Conservation (phyloP, 768 basidiomycete species). For the Boletus subparvulus region DNA sequence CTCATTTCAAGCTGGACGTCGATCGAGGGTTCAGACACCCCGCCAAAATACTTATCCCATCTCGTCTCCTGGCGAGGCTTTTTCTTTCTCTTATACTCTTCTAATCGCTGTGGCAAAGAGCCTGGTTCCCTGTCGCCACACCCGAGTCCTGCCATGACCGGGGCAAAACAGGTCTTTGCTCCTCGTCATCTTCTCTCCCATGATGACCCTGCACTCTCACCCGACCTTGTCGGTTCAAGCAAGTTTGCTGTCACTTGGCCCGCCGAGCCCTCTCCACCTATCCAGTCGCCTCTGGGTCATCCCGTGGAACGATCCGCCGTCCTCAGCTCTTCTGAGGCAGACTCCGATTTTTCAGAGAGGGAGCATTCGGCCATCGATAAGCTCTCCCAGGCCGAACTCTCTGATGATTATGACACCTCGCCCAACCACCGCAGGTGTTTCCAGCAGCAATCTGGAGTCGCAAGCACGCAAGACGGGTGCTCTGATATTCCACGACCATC, state of each 20-base stretch:
- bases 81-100: conserved; percentile 9
- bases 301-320: conserved; percentile 40
- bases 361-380: conserved; percentile 34
- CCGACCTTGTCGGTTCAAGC: conserved; percentile 49
- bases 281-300: conserved; percentile 33
- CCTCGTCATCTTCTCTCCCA: conserved; percentile 48
- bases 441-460: conserved; percentile 26
- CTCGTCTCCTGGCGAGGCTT: conserved; percentile 30
- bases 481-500: conserved; percentile 55
- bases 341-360: conserved; percentile 51
- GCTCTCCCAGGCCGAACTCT: conserved; percentile 32
- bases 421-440: conserved; percentile 23
- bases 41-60: conserved; percentile 14
- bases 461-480: conserved; percentile 24
- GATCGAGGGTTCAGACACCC: conserved; percentile 28
- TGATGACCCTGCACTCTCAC: conserved; percentile 42
- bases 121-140: conserved; percentile 14
- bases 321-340: conserved; percentile 51
- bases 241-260: conserved; percentile 65
- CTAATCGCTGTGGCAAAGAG: conserved; percentile 14
- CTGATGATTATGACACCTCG: conserved; percentile 31
- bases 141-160: conserved; percentile 25
- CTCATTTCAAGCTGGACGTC: conserved; percentile 26
- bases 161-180: conserved; percentile 40
- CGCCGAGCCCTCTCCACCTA: conserved; percentile 42